These are phyloP conservation scores for Russula abietina DNA, from an alignment of 768 basidiomycete genomes.

Conservation along the genomic window DNA sequence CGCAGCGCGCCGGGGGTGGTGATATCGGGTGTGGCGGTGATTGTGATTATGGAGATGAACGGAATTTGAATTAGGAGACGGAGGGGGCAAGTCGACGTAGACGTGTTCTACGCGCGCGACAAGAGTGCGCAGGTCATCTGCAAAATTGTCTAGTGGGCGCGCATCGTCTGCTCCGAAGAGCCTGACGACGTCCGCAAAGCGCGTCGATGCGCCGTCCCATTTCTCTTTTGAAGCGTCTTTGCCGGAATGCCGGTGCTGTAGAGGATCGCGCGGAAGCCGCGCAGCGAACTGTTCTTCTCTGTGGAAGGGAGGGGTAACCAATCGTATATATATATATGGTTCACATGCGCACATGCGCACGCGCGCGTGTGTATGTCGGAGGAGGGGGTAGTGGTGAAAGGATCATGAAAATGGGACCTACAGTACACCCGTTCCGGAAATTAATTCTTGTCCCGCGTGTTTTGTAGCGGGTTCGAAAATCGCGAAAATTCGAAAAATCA, in stretches of 20 bases:
- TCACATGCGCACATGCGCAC: not conserved
- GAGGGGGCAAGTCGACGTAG: constrained; percentile 37
- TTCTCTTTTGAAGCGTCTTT: constrained; percentile 72
- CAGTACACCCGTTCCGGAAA: too few species aligned
- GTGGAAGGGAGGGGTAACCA: not conserved
- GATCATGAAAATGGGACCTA: too few species aligned
- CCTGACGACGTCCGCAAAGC: constrained; percentile 52
- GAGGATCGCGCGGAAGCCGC: constrained; percentile 82
- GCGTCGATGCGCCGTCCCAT: constrained; percentile 89
- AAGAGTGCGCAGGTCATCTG: constrained; percentile 51
- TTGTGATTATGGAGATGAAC: too few species aligned
- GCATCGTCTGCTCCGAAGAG: constrained; percentile 80
- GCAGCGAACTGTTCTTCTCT: constrained; percentile 66
- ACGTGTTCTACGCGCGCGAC: constrained; percentile 41
- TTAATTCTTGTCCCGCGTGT: too few species aligned
- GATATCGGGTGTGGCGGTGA: not conserved
- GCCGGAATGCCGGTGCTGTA: constrained; percentile 72
- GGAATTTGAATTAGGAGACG: constrained; percentile 12
- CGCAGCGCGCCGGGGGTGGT: not conserved
- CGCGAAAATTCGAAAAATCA: too few species aligned
- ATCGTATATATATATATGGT: too few species aligned
- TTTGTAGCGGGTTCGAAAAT: too few species aligned
- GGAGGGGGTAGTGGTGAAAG: too few species aligned
- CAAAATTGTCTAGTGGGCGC: constrained; percentile 48
- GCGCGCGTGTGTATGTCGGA: too few species aligned